Evolutionary conservation across 2,329 filamentous ascomycete genomes (phyloP), one percentile per base, ranked within the genome.

Genomic region (Nannizzia gypsea): DNA sequence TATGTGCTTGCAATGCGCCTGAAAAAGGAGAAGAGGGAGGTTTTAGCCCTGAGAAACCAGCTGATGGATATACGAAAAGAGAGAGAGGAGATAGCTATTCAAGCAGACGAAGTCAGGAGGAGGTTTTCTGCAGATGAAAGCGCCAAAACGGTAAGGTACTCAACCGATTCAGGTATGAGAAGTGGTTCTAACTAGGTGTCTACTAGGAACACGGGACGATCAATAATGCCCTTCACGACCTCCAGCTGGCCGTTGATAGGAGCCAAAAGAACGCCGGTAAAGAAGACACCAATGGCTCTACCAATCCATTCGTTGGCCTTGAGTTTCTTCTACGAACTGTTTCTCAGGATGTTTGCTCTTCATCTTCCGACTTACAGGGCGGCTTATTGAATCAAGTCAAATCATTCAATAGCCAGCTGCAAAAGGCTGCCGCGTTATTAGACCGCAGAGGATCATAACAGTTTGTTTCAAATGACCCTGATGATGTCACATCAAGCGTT

Each of bases 81-180:
- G 65, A 72, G 79, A 59, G 76, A 81, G 61, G 73, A 74, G 22
- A 66, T 82, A 56, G 78, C 77, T 4, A 63, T 81, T 60, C 72
- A 74, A 59, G 78, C 76, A 65, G 80, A 82, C 64, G 74, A 75
- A 17, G 72, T 81, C 65, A 68, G 76, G 63, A 67, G 67, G 63
- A 71, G 68, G 62, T 73, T 77, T 62, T 68, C 68, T 46, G 71
- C 73, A 57, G 70, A 72, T 61, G 74, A 77, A 62, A 67, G 64
- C 38, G 66, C 65, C 8, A 71, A 67, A 63, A 67, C 65, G 64
- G 74, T 76, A 64, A 61, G 70, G 24, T 38, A 59, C 44, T 31
- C 24, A 28, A 8, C 6, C 46, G 20, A n/a, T 57, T 24, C 4
- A 3, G 38, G 48, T 42, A 6, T n/a, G 8, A 50, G 56, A 9